Evolutionary conservation across 1,284 basidiomycete species (phyloP), one percentile per base, ranked within the genome.

Genomic region (Farysia itapuensis): DNA sequence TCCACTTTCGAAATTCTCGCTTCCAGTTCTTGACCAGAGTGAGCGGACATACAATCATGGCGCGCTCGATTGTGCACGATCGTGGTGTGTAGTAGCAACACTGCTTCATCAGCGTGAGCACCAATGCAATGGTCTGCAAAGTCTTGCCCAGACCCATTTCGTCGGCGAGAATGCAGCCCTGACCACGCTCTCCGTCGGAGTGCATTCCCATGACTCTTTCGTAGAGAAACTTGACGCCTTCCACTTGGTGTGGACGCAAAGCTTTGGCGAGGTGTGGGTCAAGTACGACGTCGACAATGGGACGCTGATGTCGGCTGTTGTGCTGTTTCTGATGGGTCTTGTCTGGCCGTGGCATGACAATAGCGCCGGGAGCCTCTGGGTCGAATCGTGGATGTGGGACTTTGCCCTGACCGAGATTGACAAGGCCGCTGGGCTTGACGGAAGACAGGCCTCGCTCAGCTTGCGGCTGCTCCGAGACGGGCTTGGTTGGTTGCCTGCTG

Each of bases 141-240:
- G 72, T 73, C 48, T 72, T 70, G 33, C 61, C 51, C 25, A 54
- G 49, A 29, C 94, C 94, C 94, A 98, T 98, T 79, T 96, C 94
- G 75, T 98, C 94, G 0, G 95, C 94, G 88, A 98, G 93, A 74
- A 98, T 98, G 71, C 91, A 96, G 0, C 95, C 95, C 64, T 90
- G 72, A 24, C 59, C 56, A 15, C 56, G 64, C 12, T 92, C 89
- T 51, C 89, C 86, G 65, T 94, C 85, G 20, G 88, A 88, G 38
- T 93, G 79, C 84, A 95, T 88, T 2, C 93, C 95, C 0, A 90
- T 96, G 7, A 92, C 87, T 74, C 92, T 94, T 77, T 85, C 86
- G 79, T 96, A 99, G 74, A 99, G 79, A 78, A 98, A 98, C 87
- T 96, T 96, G 54, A 97, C 94, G 59, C 94, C 94, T 76, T 98